Percentiles rank a stretch among this genome's conserved stretches.
These are phyloP conservation scores for Penicillium arizonense DNA, from an alignment of 495 filamentous ascomycete species.

Conservation along the genomic window DNA sequence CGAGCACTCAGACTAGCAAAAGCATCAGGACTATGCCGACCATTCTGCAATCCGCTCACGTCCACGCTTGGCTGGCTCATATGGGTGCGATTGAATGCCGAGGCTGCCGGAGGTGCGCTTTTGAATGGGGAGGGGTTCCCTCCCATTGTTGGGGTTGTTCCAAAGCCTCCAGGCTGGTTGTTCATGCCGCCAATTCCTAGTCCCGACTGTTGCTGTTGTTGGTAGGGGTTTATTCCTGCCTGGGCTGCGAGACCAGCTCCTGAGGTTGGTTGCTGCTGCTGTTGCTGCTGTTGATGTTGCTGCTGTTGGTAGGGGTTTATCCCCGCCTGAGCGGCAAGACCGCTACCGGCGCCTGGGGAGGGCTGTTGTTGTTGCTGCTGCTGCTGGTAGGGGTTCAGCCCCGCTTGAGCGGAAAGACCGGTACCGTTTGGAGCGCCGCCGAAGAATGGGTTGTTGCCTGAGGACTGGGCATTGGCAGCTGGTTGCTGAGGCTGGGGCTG, in stretches of 20 bases:
- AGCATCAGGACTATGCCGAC: conserved; percentile 91
- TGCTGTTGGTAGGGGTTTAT: conserved; percentile 4
- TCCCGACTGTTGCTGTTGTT: conserved; percentile 20
- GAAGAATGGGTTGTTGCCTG: conserved; percentile 43
- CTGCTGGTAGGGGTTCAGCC: conserved; percentile 11
- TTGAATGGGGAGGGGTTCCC: conserved; percentile 10
- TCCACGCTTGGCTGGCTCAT: conserved; percentile 89
- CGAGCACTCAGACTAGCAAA: conserved; percentile 89
- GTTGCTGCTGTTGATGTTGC: conserved; percentile 10
- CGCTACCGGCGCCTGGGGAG: conserved; percentile 19
- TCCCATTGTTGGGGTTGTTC: background rate
- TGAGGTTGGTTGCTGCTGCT: conserved; percentile 1
- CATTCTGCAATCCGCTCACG: conserved; percentile 69
- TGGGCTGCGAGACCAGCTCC: conserved; percentile 18
- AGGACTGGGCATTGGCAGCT: background rate
- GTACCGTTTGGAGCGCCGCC: conserved; percentile 15
- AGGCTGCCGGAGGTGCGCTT: conserved; percentile 11
- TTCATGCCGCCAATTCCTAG: conserved; percentile 7
- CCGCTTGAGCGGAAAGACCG: conserved; percentile 25
- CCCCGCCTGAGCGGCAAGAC: conserved; percentile 2
- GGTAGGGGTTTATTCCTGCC: background rate
- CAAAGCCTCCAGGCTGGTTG: conserved; percentile 5
- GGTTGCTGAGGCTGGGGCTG: conserved; percentile 30
- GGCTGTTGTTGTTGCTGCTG: background rate
- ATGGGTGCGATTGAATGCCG: conserved; percentile 46